These are phyloP conservation scores for Colletotrichum musicola DNA, from an alignment of 2,329 filamentous ascomycete genomes.

Conservation along the genomic window DNA sequence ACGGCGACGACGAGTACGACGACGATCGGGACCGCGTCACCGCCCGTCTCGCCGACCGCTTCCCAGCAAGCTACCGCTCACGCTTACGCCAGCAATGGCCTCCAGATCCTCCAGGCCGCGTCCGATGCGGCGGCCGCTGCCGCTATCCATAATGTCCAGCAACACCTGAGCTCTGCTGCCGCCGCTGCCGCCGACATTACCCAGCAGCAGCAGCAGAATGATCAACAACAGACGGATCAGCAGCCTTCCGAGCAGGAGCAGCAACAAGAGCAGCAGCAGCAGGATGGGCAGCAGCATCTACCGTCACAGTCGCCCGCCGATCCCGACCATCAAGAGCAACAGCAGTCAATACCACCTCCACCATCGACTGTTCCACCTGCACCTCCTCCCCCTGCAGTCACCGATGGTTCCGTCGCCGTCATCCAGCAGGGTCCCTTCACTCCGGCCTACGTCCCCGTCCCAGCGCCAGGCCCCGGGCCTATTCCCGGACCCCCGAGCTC, in stretches of 20 bases:
- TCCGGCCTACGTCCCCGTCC: slow-evolving; percentile 23
- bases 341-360: slow-evolving; percentile 27
- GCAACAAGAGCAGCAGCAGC: slow-evolving; percentile 1
- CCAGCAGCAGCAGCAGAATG: too few relatives aligned
- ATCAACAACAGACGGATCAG: slow-evolving; percentile 18
- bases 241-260: slow-evolving; percentile 7
- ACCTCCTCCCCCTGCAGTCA: neutral
- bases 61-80: slow-evolving; percentile 49
- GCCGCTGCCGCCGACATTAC: slow-evolving; percentile 34
- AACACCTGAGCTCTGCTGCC: slow-evolving; percentile 46
- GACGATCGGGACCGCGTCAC: slow-evolving; percentile 40
- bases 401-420: slow-evolving; percentile 15
- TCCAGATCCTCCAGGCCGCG: slow-evolving; percentile 60
- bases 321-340: slow-evolving; percentile 33
- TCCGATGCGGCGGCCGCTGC: slow-evolving; percentile 55
- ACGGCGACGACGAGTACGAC: slow-evolving; percentile 4
- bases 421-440: slow-evolving; percentile 18
- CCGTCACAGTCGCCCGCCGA: neutral
- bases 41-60: slow-evolving; percentile 40
- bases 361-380: neutral
- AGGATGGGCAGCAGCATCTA: slow-evolving; percentile 18
- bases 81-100: slow-evolving; percentile 60
- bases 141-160: slow-evolving; percentile 53
- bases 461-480: neutral
- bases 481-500: slow-evolving; percentile 2